phyloP scores from a whole-genome alignment of 768 basidiomycete species.

The Chalciporus sphaerocephalus region DNA sequence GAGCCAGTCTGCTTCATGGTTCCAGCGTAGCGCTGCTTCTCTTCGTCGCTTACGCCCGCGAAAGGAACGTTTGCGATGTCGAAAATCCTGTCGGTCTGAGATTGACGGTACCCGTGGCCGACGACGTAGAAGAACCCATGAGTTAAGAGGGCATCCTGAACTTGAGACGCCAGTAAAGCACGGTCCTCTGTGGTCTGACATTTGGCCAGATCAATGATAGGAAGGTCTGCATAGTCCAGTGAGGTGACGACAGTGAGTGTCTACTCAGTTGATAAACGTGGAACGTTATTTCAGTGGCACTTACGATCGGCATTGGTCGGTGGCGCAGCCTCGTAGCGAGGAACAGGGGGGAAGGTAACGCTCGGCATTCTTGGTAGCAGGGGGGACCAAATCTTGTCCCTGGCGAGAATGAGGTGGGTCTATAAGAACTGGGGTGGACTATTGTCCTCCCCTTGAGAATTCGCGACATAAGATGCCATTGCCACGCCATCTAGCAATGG shows the following conservation, averaged over 20 bases:
- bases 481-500: too few relatives aligned
- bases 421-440: neutral
- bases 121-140: constrained; percentile 42
- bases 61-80: constrained; percentile 48
- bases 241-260: constrained; percentile 29
- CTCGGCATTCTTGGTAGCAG: constrained; percentile 26
- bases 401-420: neutral
- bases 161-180: constrained; percentile 34
- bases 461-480: neutral
- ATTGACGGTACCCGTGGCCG: constrained; percentile 37
- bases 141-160: constrained; percentile 43
- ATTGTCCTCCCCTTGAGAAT: neutral
- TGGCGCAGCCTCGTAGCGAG: constrained; percentile 37
- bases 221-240: constrained; percentile 50
- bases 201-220: constrained; percentile 48
- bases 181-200: constrained; percentile 37
- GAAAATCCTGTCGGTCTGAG: constrained; percentile 45
- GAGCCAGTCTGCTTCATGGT: constrained; percentile 42
- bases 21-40: constrained; percentile 40
- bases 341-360: constrained; percentile 29
- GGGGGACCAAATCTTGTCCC: neutral
- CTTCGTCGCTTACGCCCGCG: constrained; percentile 36
- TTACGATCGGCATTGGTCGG: constrained; percentile 33
- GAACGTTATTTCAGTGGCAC: constrained; percentile 11
- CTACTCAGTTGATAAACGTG: neutral